phyloP scores from a whole-genome alignment of 345 rosid species.

The Populus euphratica region DNA sequence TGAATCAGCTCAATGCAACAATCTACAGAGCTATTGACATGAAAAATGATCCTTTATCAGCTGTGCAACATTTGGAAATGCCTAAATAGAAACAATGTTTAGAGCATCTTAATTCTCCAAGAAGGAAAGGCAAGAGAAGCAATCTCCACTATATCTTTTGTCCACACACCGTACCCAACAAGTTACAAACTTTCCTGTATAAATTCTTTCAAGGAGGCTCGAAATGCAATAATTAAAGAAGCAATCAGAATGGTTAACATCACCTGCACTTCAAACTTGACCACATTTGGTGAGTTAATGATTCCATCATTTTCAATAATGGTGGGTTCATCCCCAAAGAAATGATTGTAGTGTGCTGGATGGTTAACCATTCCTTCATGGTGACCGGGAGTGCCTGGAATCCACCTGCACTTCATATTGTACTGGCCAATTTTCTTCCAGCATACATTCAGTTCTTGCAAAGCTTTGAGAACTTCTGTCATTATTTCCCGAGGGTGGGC shows the following conservation, averaged over 20 bases:
- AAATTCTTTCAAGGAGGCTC: background rate
- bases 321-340: slow-evolving; percentile 66
- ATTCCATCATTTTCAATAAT: slow-evolving; percentile 53
- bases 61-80: background rate
- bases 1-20: background rate
- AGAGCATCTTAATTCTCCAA: background rate
- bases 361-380: slow-evolving; percentile 64
- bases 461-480: slow-evolving; percentile 79
- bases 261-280: slow-evolving; percentile 96
- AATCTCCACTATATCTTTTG: background rate
- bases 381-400: slow-evolving; percentile 52
- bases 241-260: background rate
- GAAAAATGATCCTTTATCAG: background rate
- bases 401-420: slow-evolving; percentile 95
- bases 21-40: background rate
- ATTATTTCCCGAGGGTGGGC: slow-evolving; percentile 90
- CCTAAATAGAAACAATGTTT: background rate
- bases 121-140: background rate
- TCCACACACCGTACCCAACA: background rate
- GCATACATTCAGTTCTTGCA: slow-evolving; percentile 75
- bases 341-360: slow-evolving; percentile 44
- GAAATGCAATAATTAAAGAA: background rate
- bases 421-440: slow-evolving; percentile 98
- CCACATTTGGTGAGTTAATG: slow-evolving; percentile 48
- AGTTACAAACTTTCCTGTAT: background rate